Evolutionary conservation across 1,139 yeast genomes (phyloP), one percentile per base, ranked within the genome.

Genomic region (Kodamaea ohmeri): DNA sequence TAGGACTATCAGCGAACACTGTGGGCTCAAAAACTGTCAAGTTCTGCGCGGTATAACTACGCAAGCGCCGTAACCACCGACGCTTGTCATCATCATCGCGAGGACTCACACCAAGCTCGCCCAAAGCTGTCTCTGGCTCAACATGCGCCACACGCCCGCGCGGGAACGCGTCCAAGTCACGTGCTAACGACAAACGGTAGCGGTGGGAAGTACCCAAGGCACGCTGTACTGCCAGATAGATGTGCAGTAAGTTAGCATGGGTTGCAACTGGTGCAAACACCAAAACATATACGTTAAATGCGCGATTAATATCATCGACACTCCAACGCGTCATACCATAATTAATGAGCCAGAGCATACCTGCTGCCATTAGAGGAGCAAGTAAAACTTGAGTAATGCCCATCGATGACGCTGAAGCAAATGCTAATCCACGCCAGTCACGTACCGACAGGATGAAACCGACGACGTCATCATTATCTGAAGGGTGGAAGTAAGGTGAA

Each of bases 401-500:
- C 17, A 56, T 32, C 11, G 37, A 26, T 4, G 41, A 43, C 6
- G 29, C 35, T 19, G 47, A 45, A 4, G 49, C 37, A 16, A 41
- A 13, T 15, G 42, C 41, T 7, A 41, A 28, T 2, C 24, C 14
- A 15, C 27, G 17, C 30, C 59, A 51, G 34, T 45, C 58, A 41
- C 36, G 45, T 38, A 39, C 54, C 43, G 35, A 52, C 14, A 36
- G 47, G 34, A 43, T 50, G 52, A 38, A 49, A 42, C 33, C 51
- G 29, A 9, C 42, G 6, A 60, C 53, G 7, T 45, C 46, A 42
- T 73, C 78, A 27, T 64, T 56, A 48, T 76, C 81, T 0, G 69
- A 47, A 8, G 71, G 73, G 49, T 78, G 80, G 54, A 64, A 77
- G 17, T 61, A 47, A 1, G 61, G 61, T 34, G 65, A 65, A 2